Evolutionary conservation across 2,329 filamentous ascomycete genomes (phyloP).

Genomic region (Neurospora crassa): DNA sequence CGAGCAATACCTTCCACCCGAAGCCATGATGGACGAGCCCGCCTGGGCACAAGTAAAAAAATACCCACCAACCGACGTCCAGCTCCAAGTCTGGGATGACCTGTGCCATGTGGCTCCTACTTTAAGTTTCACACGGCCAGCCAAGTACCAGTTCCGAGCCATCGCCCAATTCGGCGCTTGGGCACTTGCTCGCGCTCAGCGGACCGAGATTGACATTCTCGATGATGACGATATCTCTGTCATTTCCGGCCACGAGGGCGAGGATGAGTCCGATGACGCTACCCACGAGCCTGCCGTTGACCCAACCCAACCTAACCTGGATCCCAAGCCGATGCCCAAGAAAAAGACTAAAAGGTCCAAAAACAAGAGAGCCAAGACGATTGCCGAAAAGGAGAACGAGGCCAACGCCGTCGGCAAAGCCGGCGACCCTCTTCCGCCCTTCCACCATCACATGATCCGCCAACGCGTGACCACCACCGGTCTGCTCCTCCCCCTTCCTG

Average conservation of each 20-base stretch:
- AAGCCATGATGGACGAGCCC: conserved; percentile 52
- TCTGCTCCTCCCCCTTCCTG: conserved; percentile 56
- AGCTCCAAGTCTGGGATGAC: conserved; percentile 93
- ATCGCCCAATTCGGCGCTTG: conserved; percentile 91
- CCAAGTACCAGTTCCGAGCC: conserved; percentile 90
- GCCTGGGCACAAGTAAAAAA: conserved; percentile 50
- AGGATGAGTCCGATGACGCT: conserved; percentile 25
- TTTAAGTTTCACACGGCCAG: conserved; percentile 90
- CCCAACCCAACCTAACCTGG: background rate
- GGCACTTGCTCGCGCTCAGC: conserved; percentile 75
- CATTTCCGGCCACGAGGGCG: conserved; percentile 41
- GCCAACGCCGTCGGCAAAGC: conserved; percentile 58
- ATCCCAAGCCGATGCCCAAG: background rate
- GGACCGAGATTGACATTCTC: conserved; percentile 68
- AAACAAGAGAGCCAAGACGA: background rate
- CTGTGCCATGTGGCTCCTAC: conserved; percentile 88
- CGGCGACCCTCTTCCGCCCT: conserved; percentile 71
- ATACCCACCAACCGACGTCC: conserved; percentile 80
- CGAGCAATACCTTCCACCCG: conserved; percentile 59
- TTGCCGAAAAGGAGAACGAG: background rate
- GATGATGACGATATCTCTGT: conserved; percentile 70
- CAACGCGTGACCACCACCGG: conserved; percentile 78
- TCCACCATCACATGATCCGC: conserved; percentile 82
- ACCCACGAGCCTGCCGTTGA: background rate
- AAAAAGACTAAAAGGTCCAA: conserved; percentile 9